Evolutionary conservation across 805 yeast species (phyloP).

Genomic region (Candida mattraensis): DNA sequence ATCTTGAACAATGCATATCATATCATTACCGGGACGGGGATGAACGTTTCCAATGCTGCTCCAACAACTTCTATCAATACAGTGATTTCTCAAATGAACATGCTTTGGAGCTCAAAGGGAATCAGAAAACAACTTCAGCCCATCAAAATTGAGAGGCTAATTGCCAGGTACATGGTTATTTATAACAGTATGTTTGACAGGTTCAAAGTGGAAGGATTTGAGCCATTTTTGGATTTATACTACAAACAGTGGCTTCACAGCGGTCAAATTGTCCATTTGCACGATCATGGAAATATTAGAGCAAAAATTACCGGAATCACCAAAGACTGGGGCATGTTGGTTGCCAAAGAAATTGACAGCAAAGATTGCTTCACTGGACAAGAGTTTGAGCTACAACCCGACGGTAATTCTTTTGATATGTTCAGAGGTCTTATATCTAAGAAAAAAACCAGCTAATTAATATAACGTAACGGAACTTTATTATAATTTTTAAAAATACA

Average conservation of each 20-base stretch:
- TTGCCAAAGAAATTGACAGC: constrained; percentile 65
- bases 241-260: constrained; percentile 86
- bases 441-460: constrained; percentile 39
- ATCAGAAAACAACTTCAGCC: constrained; percentile 18
- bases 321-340: constrained; percentile 76
- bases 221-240: constrained; percentile 65
- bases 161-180: constrained; percentile 68
- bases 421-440: constrained; percentile 81
- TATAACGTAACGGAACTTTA: constrained; percentile 10
- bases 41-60: constrained; percentile 78
- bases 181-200: constrained; percentile 60
- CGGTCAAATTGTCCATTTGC: constrained; percentile 68
- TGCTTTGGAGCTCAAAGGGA: constrained; percentile 44
- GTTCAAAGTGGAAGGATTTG: constrained; percentile 66
- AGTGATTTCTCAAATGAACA: constrained; percentile 63
- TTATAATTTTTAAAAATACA: constrained; percentile 18
- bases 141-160: constrained; percentile 44
- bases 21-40: constrained; percentile 82
- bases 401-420: constrained; percentile 96
- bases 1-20: constrained; percentile 58
- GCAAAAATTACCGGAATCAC: constrained; percentile 82
- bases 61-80: constrained; percentile 89
- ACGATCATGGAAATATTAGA: constrained; percentile 38
- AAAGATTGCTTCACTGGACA: constrained; percentile 50
- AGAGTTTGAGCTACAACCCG: constrained; percentile 80